Percentiles rank a stretch among this genome's conserved stretches.
These are phyloP conservation scores for Ogataea naganishii DNA, from an alignment of 805 yeast genomes.

Conservation along the genomic window DNA sequence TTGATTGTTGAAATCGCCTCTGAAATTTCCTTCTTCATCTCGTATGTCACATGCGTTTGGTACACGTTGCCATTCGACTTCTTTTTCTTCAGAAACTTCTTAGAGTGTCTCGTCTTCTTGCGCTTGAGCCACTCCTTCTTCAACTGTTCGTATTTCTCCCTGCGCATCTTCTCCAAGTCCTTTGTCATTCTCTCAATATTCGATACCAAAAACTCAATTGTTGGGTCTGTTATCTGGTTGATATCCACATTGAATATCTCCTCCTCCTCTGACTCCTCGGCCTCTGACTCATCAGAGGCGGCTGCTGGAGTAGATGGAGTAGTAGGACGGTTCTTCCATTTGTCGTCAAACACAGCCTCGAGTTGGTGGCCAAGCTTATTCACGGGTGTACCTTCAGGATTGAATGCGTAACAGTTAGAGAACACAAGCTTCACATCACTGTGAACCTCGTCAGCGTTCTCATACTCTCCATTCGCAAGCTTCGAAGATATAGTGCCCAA, in stretches of 20 bases:
- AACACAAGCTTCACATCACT: conserved; percentile 76
- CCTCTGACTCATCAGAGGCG: conserved; percentile 32
- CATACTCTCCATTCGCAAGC: conserved; percentile 79
- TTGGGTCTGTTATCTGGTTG: conserved; percentile 73
- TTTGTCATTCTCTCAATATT: conserved; percentile 80
- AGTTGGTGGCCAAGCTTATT: conserved; percentile 90
- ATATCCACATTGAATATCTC: conserved; percentile 52
- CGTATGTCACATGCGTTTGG: conserved; percentile 63
- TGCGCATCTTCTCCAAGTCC: conserved; percentile 76
- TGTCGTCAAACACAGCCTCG: conserved; percentile 77
- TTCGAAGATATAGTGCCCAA: conserved; percentile 76
- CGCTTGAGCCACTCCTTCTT: conserved; percentile 53
- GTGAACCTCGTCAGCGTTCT: conserved; percentile 82
- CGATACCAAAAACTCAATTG: conserved; percentile 80
- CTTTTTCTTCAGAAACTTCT: conserved; percentile 21
- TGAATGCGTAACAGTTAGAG: conserved; percentile 82
- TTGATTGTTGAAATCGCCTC: conserved; percentile 72
- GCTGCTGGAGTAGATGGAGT: conserved; percentile 52
- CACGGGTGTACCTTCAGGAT: conserved; percentile 96
- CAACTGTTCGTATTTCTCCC: conserved; percentile 60
- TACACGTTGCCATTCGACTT: conserved; percentile 11
- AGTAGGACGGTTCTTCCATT: conserved; percentile 81
- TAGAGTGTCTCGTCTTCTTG: conserved; percentile 31
- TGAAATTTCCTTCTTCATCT: conserved; percentile 90
- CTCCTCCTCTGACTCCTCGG: conserved; percentile 29